phyloP scores from a whole-genome alignment of 1,284 basidiomycete genomes.

The Moniliella sp. region DNA sequence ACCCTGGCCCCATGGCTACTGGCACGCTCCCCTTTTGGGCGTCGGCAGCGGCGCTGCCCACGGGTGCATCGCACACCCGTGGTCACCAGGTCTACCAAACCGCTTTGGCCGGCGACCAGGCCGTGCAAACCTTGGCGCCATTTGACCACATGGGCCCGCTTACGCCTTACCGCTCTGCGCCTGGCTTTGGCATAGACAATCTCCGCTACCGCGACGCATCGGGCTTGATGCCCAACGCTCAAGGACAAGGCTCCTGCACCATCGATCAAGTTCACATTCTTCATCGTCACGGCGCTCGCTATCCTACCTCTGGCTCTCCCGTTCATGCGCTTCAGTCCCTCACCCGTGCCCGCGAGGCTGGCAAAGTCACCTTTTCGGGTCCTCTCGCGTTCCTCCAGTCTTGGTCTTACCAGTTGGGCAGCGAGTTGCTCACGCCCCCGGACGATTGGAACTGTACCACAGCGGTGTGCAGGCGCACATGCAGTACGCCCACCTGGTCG shows the following conservation, averaged over 20 bases:
- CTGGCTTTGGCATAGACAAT: slow-evolving; percentile 20
- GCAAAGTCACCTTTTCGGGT: slow-evolving; percentile 37
- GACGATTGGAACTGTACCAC: slow-evolving; percentile 46
- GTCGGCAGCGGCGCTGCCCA: not conserved
- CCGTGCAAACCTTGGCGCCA: slow-evolving; percentile 11
- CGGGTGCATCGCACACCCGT: slow-evolving; percentile 11
- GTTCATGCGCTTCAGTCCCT: slow-evolving; percentile 11
- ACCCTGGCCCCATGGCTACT: slow-evolving; percentile 19
- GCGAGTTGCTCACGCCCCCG: slow-evolving; percentile 58
- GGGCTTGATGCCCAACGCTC: not conserved
- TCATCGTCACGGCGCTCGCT: slow-evolving; percentile 26
- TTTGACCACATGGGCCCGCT: slow-evolving; percentile 31
- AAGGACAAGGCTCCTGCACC: slow-evolving; percentile 9
- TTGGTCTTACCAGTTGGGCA: slow-evolving; percentile 40
- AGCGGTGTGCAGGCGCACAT: slow-evolving; percentile 23
- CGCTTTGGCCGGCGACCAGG: slow-evolving; percentile 10
- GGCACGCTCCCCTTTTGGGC: slow-evolving; percentile 3
- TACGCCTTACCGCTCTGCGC: slow-evolving; percentile 21
- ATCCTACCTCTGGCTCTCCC: slow-evolving; percentile 21
- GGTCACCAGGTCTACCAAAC: slow-evolving; percentile 22
- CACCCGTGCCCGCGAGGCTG: slow-evolving; percentile 2
- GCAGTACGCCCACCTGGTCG: slow-evolving; percentile 16
- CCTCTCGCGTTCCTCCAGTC: slow-evolving; percentile 51
- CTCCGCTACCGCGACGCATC: slow-evolving; percentile 8
- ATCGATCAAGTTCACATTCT: slow-evolving; percentile 25